Evolutionary conservation across 129 eudicot species (phyloP), one percentile per base, ranked within the genome.

Genomic region (Rutidosis leptorrhynchoides): DNA sequence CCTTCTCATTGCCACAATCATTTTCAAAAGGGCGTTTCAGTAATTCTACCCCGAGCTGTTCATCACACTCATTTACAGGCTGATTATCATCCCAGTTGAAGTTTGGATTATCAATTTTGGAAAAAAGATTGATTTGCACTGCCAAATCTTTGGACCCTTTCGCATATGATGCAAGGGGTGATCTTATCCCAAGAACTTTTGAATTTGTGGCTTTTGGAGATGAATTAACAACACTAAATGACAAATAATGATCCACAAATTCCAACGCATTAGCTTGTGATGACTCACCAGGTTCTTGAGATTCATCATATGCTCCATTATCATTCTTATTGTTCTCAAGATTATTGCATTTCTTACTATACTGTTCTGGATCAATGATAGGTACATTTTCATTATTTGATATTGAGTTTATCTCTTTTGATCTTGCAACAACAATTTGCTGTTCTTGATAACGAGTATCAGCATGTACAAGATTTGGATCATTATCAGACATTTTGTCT

Each of bases 41-140:
- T 62, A 76, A 35, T 30, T 68, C 78, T 26, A 33, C 77, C 66
- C 65, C 77, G 27, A 67, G 25, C 56, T 74, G 72, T 37, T 67
- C 49, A 65, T 74, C 78, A 45, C 67, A 56, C 79, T 73, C 71
- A 19, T 58, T 60, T 0, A 52, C 42, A 26, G 57, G 62, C 58
- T 66, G 74, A 42, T 81, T 62, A 48, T 51, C 84, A 56, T 69
- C 72, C 95, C 95, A 90, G 16, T 90, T 83, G 70, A 87, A 90
- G 55, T 68, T 76, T 74, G 76, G 62, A 16, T 64, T 43, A 40
- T 59, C 67, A 23, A 51, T 62, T 68, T 49, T 64, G 77, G 52
- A 43, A 66, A 56, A 69, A 69, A n/a, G n/a, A n/a, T n/a, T n/a
- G n/a, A n/a, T n/a, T n/a, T n/a, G n/a, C n/a, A n/a, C n/a, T n/a